Base-by-base conservation (phyloP, 805 yeast species). In the Cyberlindnera maritima region DNA sequence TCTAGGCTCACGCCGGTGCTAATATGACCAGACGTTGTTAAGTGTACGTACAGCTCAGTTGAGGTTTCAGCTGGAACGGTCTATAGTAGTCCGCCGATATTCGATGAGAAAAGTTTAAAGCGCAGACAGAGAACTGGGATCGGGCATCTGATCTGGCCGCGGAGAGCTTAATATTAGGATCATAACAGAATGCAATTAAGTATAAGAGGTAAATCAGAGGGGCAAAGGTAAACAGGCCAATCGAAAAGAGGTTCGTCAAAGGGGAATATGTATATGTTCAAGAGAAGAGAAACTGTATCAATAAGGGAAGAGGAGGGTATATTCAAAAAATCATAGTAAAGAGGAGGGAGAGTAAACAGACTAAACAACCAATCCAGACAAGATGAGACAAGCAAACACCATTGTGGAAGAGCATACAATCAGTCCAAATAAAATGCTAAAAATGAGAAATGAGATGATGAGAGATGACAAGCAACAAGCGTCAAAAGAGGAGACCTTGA, bases 251-350 rank as follows among this genome's bases (percentile, higher is more conserved):
- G 28, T 36, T 21, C 31, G 32, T 20, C 3, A 37, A 11, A 21
- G 10, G 18, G n/a, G 39, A 23, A 17, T n/a, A 32, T 32, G 4
- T 19, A 25, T 37, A 37, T 25, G 32, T 25, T 25, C 32, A 39
- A 29, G 35, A 28, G 41, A 14, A 29, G 17, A 14, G 25, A 25
- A 11, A 26, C n/a, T 38, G 41, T 39, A 17, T 37, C 32, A 23
- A 45, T 18, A 18, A 39, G 10, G 39, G 29, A 34, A 25, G 18
- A 29, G 23, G 32, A 47, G 49, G 51, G 51, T 45, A 51, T 47
- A 48, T 47, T 48, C 45, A 44, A 46, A 41, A 21, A 33, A 32
- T 19, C 36, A 41, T 26, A 34, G 35, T 32, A 37, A 37, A 41
- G 40, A 37, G 28, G 26, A 15, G 26, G 33, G 40, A 29, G 25